Conservation (phyloP, 1,284 basidiomycete genomes). For the Filobasidium uniguttulatum region DNA sequence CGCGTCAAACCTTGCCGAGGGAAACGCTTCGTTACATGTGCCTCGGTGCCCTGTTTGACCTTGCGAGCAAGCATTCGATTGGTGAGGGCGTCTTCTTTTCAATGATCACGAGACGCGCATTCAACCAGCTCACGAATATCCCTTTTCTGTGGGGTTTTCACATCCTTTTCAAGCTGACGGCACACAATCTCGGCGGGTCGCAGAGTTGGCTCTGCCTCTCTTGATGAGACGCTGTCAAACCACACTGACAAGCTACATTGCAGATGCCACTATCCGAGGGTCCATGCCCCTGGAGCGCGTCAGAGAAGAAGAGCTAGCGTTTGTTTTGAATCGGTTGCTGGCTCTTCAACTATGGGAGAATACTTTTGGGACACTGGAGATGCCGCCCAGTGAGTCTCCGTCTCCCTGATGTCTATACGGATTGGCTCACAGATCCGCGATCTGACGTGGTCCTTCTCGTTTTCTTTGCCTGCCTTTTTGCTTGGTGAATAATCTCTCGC, state of each 20-base stretch:
- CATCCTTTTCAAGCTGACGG: not conserved
- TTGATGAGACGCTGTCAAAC: constrained; percentile 58
- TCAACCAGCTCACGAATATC: constrained; percentile 45
- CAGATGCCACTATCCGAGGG: constrained; percentile 67
- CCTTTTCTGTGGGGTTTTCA: not conserved
- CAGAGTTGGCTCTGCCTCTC: constrained; percentile 53
- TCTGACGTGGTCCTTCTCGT: constrained; percentile 1
- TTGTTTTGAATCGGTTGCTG: constrained; percentile 62
- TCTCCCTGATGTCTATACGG: not conserved
- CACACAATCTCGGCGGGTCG: constrained; percentile 47
- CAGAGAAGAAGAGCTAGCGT: constrained; percentile 78
- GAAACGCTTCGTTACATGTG: constrained; percentile 90
- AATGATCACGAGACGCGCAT: not conserved
- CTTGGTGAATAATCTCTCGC: constrained; percentile 40
- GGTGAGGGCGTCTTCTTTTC: not conserved
- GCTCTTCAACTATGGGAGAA: constrained; percentile 56
- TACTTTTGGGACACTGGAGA: constrained; percentile 52
- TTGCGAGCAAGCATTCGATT: constrained; percentile 2
- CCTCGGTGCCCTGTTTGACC: constrained; percentile 64
- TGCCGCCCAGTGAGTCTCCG: not conserved
- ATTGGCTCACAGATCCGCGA: too few species aligned
- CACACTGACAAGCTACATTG: constrained; percentile 57
- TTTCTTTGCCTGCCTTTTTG: constrained; percentile 1
- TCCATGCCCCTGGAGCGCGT: constrained; percentile 55
- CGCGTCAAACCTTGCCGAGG: constrained; percentile 44